Evolutionary conservation across 2,329 filamentous ascomycete species (phyloP).

Genomic region (Clonostachys chloroleuca): DNA sequence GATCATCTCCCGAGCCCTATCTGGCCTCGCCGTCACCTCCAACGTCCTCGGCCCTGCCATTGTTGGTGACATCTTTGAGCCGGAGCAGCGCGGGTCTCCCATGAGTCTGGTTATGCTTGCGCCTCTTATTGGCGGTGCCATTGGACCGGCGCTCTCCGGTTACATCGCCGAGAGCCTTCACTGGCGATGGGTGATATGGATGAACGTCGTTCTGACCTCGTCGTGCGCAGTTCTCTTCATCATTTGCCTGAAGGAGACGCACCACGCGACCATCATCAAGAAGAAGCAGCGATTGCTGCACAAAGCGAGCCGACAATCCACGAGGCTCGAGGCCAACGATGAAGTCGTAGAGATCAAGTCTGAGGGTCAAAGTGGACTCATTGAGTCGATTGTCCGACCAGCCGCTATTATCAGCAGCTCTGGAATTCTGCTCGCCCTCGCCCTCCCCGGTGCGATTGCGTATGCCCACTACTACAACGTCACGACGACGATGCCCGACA

Average conservation of each 20-base stretch:
- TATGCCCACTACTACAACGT: slow-evolving; percentile 51
- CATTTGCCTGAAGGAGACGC: slow-evolving; percentile 53
- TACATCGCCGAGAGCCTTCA: slow-evolving; percentile 48
- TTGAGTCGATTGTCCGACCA: slow-evolving; percentile 38
- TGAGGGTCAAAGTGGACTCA: too few species aligned
- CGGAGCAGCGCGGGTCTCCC: slow-evolving; percentile 51
- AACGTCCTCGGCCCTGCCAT: slow-evolving; percentile 61
- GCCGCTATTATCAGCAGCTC: slow-evolving; percentile 41
- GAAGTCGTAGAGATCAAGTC: neutral
- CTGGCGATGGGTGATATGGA: slow-evolving; percentile 50
- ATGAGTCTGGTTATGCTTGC: slow-evolving; percentile 55
- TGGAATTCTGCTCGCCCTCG: slow-evolving; percentile 42
- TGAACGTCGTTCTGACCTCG: slow-evolving; percentile 39
- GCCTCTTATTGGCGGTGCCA: slow-evolving; percentile 51
- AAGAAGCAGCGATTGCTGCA: neutral
- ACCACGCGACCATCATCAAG: slow-evolving; percentile 48
- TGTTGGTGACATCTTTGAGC: slow-evolving; percentile 57
- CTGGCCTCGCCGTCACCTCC: slow-evolving; percentile 58
- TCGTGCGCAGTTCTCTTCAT: slow-evolving; percentile 47
- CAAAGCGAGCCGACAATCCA: neutral
- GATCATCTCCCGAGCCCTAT: slow-evolving; percentile 49
- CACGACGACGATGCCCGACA: slow-evolving; percentile 45
- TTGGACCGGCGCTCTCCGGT: slow-evolving; percentile 51
- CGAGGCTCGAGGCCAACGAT: neutral
- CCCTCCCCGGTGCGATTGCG: slow-evolving; percentile 38